A percentile compares a stretch with the other conserved stretches of the same genome.
Evolutionary conservation across 768 basidiomycete genomes (phyloP).

Genomic region (Kwoniella dejecticola): DNA sequence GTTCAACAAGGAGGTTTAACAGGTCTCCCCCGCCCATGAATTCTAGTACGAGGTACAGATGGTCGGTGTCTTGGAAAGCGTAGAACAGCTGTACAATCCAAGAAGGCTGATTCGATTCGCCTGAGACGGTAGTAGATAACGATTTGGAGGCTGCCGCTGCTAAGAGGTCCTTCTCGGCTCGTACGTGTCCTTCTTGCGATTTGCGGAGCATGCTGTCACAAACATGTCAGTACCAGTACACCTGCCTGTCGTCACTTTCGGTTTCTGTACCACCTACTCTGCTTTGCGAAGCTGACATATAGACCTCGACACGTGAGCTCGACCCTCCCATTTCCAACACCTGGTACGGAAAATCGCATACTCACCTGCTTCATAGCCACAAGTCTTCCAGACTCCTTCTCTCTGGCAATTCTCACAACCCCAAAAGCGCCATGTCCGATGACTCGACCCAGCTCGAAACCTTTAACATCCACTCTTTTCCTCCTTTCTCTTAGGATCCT

Average conservation of each 20-base stretch:
- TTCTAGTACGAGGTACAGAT: conserved; percentile 91
- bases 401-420: conserved; percentile 87
- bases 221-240: background rate
- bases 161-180: conserved; percentile 90
- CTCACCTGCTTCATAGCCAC: conserved; percentile 96
- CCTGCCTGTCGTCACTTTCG: background rate
- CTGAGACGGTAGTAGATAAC: conserved; percentile 10
- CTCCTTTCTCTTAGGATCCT: conserved; percentile 83
- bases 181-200: conserved; percentile 95
- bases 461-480: conserved; percentile 76
- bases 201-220: conserved; percentile 80
- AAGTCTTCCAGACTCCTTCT: conserved; percentile 73
- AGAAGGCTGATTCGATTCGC: conserved; percentile 64
- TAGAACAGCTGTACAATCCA: conserved; percentile 95
- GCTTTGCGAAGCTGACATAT: conserved; percentile 48
- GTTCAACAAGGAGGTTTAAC: conserved; percentile 89
- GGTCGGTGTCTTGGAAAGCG: conserved; percentile 74
- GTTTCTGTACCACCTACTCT: conserved; percentile 39
- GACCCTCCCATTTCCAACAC: background rate
- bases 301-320: background rate
- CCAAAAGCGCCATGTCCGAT: conserved; percentile 98
- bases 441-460: conserved; percentile 85
- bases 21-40: conserved; percentile 97
- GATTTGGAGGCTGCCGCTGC: conserved; percentile 71
- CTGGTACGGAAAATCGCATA: background rate